phyloP scores from a whole-genome alignment of 495 filamentous ascomycete species.

The Tuber microsphaerosporum region DNA sequence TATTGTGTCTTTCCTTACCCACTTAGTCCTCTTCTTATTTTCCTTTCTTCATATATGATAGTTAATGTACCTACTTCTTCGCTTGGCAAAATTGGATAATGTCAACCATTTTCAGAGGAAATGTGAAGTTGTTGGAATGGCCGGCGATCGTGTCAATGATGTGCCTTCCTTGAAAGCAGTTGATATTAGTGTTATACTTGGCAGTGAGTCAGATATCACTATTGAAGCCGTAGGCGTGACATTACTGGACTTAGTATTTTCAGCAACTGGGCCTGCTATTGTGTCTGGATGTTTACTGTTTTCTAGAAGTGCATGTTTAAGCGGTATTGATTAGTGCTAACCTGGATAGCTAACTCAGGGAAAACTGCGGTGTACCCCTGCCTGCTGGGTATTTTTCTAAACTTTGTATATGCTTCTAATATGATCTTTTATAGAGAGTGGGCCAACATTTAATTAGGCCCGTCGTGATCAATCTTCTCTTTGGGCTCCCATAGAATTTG shows the following conservation, averaged over 20 bases:
- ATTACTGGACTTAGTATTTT: conserved; percentile 56
- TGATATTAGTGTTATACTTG: conserved; percentile 52
- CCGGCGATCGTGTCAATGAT: conserved; percentile 57
- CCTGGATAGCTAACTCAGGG: conserved; percentile 48
- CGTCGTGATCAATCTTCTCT: conserved; percentile 58
- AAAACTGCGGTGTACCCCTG: conserved; percentile 54
- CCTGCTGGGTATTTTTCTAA: conserved; percentile 62
- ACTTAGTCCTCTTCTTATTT: too few species aligned
- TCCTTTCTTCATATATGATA: too few species aligned
- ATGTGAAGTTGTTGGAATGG: conserved; percentile 47
- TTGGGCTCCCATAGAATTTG: conserved; percentile 62
- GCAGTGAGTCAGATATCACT: conserved; percentile 54
- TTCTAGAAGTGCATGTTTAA: conserved; percentile 14
- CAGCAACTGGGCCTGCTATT: conserved; percentile 60
- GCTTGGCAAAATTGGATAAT: too few species aligned
- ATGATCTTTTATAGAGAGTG: background rate
- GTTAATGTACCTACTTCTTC: too few species aligned
- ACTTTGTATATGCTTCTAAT: conserved; percentile 45
- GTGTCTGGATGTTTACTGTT: conserved; percentile 54
- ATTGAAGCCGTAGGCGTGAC: conserved; percentile 68
- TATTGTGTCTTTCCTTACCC: too few species aligned
- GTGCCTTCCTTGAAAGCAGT: conserved; percentile 53
- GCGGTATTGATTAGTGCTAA: conserved; percentile 7
- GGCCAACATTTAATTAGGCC: conserved; percentile 45
- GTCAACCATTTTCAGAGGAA: conserved; percentile 59